Evolutionary conservation across 495 filamentous ascomycete species (phyloP).

Genomic region (Aspergillus ostianus): DNA sequence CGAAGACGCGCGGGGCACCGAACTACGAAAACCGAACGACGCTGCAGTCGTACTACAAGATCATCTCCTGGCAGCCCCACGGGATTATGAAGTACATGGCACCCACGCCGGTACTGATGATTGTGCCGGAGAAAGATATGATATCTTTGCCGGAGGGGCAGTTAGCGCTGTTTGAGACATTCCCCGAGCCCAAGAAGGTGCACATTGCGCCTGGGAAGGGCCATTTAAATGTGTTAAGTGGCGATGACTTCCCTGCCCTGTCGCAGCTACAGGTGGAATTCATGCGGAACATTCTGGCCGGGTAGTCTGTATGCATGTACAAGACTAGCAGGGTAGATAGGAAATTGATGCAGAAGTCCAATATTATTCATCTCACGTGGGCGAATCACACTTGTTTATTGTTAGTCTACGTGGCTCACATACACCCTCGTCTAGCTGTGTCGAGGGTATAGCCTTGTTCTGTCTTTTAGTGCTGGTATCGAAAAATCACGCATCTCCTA

Average conservation of each 20-base stretch:
- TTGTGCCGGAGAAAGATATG: background rate
- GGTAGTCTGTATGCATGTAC: no score
- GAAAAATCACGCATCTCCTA: no score
- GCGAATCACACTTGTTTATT: no score
- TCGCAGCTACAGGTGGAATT: background rate
- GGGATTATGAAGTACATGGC: background rate
- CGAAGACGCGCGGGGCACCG: background rate
- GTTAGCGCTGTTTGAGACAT: background rate
- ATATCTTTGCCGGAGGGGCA: background rate
- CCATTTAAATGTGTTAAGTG: background rate
- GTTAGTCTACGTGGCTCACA: no score
- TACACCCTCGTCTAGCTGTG: no score
- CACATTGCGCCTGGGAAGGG: background rate
- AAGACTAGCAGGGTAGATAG: no score
- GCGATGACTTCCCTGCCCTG: background rate
- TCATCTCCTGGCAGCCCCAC: background rate
- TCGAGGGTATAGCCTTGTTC: no score
- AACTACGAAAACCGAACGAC: background rate
- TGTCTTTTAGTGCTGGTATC: no score
- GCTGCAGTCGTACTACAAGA: background rate
- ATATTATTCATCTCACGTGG: no score
- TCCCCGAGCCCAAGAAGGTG: background rate
- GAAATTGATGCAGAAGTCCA: no score
- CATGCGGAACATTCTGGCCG: no score
- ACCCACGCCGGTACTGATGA: conserved; percentile 1